Conservation (phyloP, 2,329 filamentous ascomycete genomes). For the Verticillium isaacii region DNA sequence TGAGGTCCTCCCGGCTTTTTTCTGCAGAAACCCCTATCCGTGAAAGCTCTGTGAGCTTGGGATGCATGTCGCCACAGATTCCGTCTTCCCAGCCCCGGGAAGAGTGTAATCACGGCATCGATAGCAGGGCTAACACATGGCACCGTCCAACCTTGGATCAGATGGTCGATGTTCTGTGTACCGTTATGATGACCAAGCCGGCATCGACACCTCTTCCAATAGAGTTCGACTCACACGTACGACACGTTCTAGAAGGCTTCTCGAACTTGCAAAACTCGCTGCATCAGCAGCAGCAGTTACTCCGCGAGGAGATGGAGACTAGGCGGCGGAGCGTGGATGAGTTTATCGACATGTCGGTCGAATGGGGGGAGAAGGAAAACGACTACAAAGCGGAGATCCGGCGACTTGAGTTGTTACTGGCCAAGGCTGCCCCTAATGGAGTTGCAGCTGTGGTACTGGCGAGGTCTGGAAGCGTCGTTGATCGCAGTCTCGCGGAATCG, state of each 20-base stretch:
- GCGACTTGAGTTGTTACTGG: slow-evolving; percentile 30
- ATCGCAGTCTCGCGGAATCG: slow-evolving; percentile 25
- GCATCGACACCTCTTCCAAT: slow-evolving; percentile 28
- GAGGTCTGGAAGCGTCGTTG: slow-evolving; percentile 35
- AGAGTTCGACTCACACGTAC: slow-evolving; percentile 36
- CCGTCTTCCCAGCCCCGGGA: too few species aligned
- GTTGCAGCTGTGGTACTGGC: slow-evolving; percentile 39
- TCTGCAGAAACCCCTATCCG: neutral
- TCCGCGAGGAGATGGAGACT: slow-evolving; percentile 8
- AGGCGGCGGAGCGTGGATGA: slow-evolving; percentile 20
- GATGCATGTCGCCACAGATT: neutral
- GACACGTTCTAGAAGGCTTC: slow-evolving; percentile 31
- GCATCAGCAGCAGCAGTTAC: slow-evolving; percentile 6
- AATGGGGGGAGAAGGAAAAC: slow-evolving; percentile 31
- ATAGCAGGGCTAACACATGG: slow-evolving; percentile 20
- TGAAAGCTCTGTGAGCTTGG: neutral
- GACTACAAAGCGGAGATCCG: slow-evolving; percentile 34
- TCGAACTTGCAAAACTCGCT: slow-evolving; percentile 19
- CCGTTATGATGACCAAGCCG: slow-evolving; percentile 32
- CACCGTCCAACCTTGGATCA: slow-evolving; percentile 37
- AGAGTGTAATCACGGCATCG: neutral
- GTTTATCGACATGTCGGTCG: slow-evolving; percentile 29
- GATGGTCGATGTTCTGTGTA: slow-evolving; percentile 38
- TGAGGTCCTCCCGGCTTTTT: neutral
- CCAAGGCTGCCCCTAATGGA: slow-evolving; percentile 28